These are phyloP conservation scores for Marchantia paleacea DNA, from an alignment of 225 moss, liverwort and hornwort genomes.

Conservation along the genomic window DNA sequence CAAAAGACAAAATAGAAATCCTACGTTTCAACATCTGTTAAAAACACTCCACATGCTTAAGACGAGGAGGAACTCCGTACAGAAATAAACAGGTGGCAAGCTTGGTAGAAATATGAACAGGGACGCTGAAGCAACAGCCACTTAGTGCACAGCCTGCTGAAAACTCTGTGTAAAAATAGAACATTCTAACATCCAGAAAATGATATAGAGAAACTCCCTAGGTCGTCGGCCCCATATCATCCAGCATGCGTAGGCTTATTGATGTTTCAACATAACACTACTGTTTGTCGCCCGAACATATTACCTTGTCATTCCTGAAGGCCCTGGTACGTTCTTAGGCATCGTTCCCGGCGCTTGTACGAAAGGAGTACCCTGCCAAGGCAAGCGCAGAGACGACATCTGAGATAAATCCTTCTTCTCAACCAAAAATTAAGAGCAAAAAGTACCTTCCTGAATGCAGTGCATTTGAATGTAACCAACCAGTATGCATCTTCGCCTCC, in stretches of 20 bases:
- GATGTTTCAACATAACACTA: not conserved
- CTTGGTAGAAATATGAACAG: not conserved
- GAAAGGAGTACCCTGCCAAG: conserved; percentile 13
- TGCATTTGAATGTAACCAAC: not conserved
- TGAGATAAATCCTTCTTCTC: not conserved
- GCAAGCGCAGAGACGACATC: not conserved
- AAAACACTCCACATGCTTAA: not conserved
- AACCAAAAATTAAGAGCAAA: not conserved
- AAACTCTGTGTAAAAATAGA: not conserved
- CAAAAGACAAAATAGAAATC: not conserved
- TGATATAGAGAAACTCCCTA: not conserved
- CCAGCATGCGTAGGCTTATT: not conserved
- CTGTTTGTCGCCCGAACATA: not conserved
- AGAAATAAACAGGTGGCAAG: no score
- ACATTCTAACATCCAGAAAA: not conserved
- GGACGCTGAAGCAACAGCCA: not conserved
- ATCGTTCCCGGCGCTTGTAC: conserved; percentile 4
- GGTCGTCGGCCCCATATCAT: not conserved
- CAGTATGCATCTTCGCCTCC: not conserved
- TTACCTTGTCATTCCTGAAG: conserved; percentile 13
- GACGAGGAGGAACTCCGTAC: not conserved
- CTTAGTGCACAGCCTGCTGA: not conserved
- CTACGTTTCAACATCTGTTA: not conserved
- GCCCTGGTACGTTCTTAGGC: conserved; percentile 23
- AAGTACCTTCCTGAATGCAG: not conserved